These are phyloP conservation scores for Polychaeton citri DNA, from an alignment of 2,329 filamentous ascomycete genomes.

Conservation along the genomic window DNA sequence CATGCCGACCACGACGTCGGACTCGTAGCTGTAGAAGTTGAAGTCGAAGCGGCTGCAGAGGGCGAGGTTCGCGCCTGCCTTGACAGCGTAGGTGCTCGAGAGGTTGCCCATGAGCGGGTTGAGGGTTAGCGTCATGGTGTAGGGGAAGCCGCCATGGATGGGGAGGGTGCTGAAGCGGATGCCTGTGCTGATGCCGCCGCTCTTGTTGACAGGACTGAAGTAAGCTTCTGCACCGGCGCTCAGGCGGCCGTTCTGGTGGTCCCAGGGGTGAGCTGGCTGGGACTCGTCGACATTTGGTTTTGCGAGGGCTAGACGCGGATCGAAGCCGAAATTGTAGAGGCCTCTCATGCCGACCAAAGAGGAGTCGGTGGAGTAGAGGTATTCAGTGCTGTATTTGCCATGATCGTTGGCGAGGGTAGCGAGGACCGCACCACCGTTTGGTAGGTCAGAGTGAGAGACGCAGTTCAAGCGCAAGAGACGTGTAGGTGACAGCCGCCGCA, in stretches of 20 bases:
- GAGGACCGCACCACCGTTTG: conserved; percentile 63
- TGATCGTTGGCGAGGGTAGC: conserved; percentile 68
- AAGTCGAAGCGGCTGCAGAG: conserved; percentile 89
- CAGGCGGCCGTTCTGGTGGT: conserved; percentile 65
- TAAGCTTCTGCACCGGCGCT: conserved; percentile 88
- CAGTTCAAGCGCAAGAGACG: conserved; percentile 69
- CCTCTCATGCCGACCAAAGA: conserved; percentile 76
- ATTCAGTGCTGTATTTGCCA: conserved; percentile 79
- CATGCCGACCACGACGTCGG: conserved; percentile 78
- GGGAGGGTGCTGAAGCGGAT: conserved; percentile 80
- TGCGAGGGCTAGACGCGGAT: conserved; percentile 31
- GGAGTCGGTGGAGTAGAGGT: conserved; percentile 83
- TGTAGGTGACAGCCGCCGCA: conserved; percentile 63
- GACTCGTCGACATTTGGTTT: conserved; percentile 9
- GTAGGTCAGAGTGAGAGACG: conserved; percentile 57
- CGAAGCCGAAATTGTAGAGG: conserved; percentile 85
- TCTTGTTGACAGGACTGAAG: conserved; percentile 90
- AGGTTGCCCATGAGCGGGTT: conserved; percentile 93
- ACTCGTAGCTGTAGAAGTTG: conserved; percentile 97
- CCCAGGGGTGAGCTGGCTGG: conserved; percentile 23
- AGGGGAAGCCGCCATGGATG: conserved; percentile 67
- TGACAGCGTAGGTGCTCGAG: conserved; percentile 81
- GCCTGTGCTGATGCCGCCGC: conserved; percentile 79
- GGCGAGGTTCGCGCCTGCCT: conserved; percentile 68
- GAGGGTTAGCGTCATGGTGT: conserved; percentile 83